A percentile compares a stretch with the other conserved stretches of the same genome.
Conservation (phyloP, 257 asterid species). For the Nicotiana knightiana region DNA sequence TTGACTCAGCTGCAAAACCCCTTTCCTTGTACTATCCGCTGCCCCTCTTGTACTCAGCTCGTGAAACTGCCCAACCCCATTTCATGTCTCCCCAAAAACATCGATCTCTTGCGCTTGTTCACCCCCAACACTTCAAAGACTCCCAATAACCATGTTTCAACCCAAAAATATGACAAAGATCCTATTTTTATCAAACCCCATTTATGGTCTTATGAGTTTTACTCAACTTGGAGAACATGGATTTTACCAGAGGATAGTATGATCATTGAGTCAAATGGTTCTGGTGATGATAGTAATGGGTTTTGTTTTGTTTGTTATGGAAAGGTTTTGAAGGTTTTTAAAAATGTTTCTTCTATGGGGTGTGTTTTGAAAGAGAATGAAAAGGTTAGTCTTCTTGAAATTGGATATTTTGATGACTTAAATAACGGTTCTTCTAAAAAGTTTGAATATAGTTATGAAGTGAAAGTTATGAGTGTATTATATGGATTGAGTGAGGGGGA, state of each 20-base stretch:
- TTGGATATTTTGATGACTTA: conserved; percentile 37
- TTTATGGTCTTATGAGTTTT: conserved; percentile 60
- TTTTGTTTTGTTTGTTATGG: conserved; percentile 26
- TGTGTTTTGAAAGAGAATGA: conserved; percentile 41
- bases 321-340: conserved; percentile 1
- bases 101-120: conserved; percentile 77
- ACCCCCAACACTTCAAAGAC: conserved; percentile 14
- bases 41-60: conserved; percentile 76
- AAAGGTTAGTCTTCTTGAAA: conserved; percentile 45
- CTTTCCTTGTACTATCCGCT: conserved; percentile 63
- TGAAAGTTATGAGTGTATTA: conserved; percentile 47
- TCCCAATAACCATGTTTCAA: conserved; percentile 16
- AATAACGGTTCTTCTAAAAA: conserved; percentile 3
- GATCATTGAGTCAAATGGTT: conserved; percentile 19
- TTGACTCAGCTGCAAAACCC: conserved; percentile 66
- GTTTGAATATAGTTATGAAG: conserved; percentile 44
- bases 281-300: conserved; percentile 12
- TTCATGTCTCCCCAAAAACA: conserved; percentile 79
- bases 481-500: conserved; percentile 37
- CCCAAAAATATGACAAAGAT: conserved; percentile 14
- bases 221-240: conserved; percentile 65
- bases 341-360: conserved; percentile 12
- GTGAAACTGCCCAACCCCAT: conserved; percentile 47
- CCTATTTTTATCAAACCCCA: conserved; percentile 20
- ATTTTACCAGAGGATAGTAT: conserved; percentile 45